phyloP scores from a whole-genome alignment of 129 eudicot genomes.

The sunflower (Helianthus annuus) region DNA sequence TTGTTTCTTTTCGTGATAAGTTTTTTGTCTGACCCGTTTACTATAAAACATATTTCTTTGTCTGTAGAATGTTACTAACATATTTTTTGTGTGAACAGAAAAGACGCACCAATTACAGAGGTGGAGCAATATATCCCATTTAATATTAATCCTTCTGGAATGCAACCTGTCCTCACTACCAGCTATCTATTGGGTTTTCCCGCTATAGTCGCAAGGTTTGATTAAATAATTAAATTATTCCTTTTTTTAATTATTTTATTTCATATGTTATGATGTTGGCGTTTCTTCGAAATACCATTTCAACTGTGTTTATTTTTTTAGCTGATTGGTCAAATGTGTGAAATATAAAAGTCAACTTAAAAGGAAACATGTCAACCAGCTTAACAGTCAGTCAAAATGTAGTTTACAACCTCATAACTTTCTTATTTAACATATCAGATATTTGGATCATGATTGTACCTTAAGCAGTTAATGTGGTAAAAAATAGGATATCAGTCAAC shows the following conservation, averaged over 20 bases:
- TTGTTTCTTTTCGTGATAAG: background rate
- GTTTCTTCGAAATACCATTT: constrained; percentile 2
- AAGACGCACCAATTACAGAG: constrained; percentile 77
- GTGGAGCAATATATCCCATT: constrained; percentile 98
- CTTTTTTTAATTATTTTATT: background rate
- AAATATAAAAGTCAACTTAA: background rate
- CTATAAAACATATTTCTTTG: background rate
- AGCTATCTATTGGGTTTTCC: constrained; percentile 90
- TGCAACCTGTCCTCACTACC: constrained; percentile 95
- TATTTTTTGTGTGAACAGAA: constrained; percentile 54
- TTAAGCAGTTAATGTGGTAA: too few relatives aligned
- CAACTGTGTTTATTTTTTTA: background rate
- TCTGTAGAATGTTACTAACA: constrained; percentile 13
- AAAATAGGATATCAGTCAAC: too few relatives aligned
- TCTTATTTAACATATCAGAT: background rate
- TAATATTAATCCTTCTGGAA: constrained; percentile 97
- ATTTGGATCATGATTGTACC: background rate
- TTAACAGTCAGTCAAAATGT: background rate
- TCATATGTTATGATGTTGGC: constrained; percentile 1
- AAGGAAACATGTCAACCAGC: background rate
- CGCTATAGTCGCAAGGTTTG: constrained; percentile 80
- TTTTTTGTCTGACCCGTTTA: background rate
- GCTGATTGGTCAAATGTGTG: background rate
- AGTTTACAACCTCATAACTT: background rate
- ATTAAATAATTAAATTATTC: background rate